Percentiles rank a stretch among this genome's conserved stretches.
Evolutionary conservation across 1,284 basidiomycete species (phyloP).

Genomic region (Quambalaria eucalypti): DNA sequence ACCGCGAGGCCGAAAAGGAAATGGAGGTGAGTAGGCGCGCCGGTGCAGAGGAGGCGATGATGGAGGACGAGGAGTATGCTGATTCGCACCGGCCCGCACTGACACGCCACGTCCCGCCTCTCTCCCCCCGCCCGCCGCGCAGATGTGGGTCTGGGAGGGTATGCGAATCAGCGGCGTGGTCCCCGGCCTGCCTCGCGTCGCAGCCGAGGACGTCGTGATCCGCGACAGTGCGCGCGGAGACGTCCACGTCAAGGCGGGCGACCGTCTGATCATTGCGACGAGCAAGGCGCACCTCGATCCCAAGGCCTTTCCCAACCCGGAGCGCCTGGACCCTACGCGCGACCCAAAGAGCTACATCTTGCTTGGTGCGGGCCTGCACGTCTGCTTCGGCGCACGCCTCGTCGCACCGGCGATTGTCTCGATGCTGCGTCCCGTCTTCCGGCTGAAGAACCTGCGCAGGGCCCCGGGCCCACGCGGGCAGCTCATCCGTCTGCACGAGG

Average conservation of each 20-base stretch:
- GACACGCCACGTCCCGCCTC: too few relatives aligned
- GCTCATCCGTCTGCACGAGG: constrained; percentile 39
- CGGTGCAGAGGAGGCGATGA: too few relatives aligned
- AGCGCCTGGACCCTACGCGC: constrained; percentile 51
- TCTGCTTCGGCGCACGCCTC: constrained; percentile 37
- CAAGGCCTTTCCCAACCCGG: constrained; percentile 54
- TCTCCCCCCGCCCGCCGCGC: too few relatives aligned
- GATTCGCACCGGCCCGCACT: too few relatives aligned
- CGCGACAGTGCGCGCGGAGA: constrained; percentile 7
- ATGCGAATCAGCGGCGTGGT: constrained; percentile 14
- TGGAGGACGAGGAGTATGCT: too few relatives aligned
- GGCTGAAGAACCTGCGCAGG: constrained; percentile 53
- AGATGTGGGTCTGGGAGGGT: constrained; percentile 14
- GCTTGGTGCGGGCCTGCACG: constrained; percentile 54
- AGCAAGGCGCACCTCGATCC: constrained; percentile 46
- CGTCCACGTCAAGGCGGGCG: constrained; percentile 23
- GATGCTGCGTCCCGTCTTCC: constrained; percentile 53
- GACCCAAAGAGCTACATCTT: constrained; percentile 51
- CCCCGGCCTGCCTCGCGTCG: constrained; percentile 13
- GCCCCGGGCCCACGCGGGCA: constrained; percentile 55
- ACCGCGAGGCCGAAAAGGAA: constrained; percentile 12
- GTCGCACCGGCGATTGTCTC: constrained; percentile 49
- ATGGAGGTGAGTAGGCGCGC: too few relatives aligned
- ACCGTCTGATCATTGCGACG: constrained; percentile 20
- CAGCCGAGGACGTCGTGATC: constrained; percentile 6